These are phyloP conservation scores for Maudiozyma serrabonitensis DNA, from an alignment of 805 yeast species.

Conservation along the genomic window DNA sequence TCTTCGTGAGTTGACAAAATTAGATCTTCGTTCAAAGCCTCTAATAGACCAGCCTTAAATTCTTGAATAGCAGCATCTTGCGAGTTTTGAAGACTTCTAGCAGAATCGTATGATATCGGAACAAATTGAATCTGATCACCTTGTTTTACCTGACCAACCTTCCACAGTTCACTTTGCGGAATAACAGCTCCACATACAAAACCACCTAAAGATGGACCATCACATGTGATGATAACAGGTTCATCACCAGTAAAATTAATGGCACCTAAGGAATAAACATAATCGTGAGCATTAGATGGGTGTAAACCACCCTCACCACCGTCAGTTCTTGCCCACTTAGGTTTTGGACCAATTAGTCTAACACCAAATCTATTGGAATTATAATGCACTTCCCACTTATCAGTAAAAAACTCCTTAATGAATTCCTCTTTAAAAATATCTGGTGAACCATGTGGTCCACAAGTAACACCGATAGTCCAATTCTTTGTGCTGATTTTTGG, in stretches of 20 bases:
- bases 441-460: constrained; percentile 98
- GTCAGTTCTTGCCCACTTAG: constrained; percentile 89
- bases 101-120: constrained; percentile 62
- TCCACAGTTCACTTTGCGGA: constrained; percentile 95
- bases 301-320: constrained; percentile 98
- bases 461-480: constrained; percentile 88
- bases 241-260: constrained; percentile 98
- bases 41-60: constrained; percentile 9
- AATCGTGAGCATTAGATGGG: constrained; percentile 98
- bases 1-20: constrained; percentile 41
- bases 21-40: constrained; percentile 25
- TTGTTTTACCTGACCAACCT: constrained; percentile 94
- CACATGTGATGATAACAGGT: constrained; percentile 93
- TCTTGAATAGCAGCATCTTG: constrained; percentile 49
- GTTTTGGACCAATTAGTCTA: constrained; percentile 89
- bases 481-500: constrained; percentile 25
- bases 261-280: constrained; percentile 93
- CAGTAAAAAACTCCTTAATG: constrained; percentile 61
- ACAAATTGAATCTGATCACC: constrained; percentile 79
- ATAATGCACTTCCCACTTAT: constrained; percentile 91
- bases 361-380: constrained; percentile 96
- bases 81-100: constrained; percentile 48
- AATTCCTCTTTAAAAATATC: constrained; percentile 80
- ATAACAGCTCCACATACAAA: constrained; percentile 96
- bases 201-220: constrained; percentile 96